phyloP scores from a whole-genome alignment of 257 asterid species.

The Ophiorrhiza pumila region DNA sequence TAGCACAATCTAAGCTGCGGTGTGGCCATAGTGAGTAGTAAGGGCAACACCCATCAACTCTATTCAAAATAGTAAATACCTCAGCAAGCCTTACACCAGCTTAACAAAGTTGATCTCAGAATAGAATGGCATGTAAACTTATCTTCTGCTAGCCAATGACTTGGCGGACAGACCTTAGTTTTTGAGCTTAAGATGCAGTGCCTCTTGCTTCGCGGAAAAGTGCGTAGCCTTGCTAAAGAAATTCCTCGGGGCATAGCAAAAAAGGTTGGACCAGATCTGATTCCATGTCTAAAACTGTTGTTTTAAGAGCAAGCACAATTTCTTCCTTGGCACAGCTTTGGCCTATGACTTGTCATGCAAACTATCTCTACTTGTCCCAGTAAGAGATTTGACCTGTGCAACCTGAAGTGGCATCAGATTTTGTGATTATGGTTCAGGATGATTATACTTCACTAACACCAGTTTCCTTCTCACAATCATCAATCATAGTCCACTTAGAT shows the following conservation, averaged over 20 bases:
- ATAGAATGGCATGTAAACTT: not conserved
- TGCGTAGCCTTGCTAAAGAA: too few species aligned
- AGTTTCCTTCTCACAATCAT: not conserved
- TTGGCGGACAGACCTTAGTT: too few species aligned
- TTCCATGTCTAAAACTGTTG: too few species aligned
- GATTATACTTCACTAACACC: not conserved
- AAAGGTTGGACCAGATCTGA: too few species aligned
- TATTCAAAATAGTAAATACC: not conserved
- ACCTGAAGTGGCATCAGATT: not conserved
- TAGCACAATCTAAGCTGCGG: not conserved
- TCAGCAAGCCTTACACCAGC: not conserved
- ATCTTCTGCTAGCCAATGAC: not conserved
- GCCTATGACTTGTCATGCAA: too few species aligned
- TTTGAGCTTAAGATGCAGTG: not conserved
- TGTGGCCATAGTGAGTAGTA: not conserved
- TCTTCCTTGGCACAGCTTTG: too few species aligned
- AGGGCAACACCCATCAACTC: not conserved
- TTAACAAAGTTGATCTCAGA: not conserved
- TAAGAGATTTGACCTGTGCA: too few species aligned
- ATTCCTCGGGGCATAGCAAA: too few species aligned
- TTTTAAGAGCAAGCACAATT: too few species aligned
- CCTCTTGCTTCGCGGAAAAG: too few species aligned
- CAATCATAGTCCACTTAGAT: not conserved
- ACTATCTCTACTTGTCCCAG: too few species aligned
- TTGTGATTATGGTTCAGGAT: not conserved